Evolutionary conservation across 2,329 filamentous ascomycete species (phyloP).

Genomic region (Fusarium sp.): DNA sequence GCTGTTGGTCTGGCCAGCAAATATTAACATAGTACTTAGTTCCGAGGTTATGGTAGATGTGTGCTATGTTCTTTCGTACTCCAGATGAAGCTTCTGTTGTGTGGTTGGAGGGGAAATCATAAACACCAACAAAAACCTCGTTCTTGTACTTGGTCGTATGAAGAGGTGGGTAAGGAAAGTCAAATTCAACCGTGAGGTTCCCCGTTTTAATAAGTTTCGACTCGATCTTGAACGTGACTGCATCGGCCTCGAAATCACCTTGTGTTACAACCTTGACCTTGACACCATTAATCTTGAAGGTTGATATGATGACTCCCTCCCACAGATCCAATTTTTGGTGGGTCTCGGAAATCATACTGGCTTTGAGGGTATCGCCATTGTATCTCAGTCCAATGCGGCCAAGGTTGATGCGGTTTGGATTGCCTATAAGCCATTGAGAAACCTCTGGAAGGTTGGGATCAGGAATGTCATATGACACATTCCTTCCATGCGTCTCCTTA

Average conservation of each 20-base stretch:
- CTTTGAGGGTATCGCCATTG: conserved; percentile 48
- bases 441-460: conserved; percentile 53
- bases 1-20: conserved; percentile 48
- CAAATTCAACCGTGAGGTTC: conserved; percentile 55
- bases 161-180: conserved; percentile 59
- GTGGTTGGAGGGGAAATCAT: conserved; percentile 57
- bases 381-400: conserved; percentile 59
- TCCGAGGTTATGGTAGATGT: conserved; percentile 56
- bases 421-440: conserved; percentile 67
- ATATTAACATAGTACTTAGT: conserved; percentile 57
- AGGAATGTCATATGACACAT: conserved; percentile 56
- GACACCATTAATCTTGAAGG: conserved; percentile 51
- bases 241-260: conserved; percentile 56
- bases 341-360: conserved; percentile 47
- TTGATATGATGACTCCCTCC: conserved; percentile 52
- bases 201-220: conserved; percentile 53
- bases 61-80: conserved; percentile 38
- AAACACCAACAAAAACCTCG: conserved; percentile 58
- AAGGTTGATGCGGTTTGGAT: conserved; percentile 60
- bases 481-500: conserved; percentile 53
- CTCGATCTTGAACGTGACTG: conserved; percentile 54
- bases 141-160: conserved; percentile 59
- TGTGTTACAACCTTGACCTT: conserved; percentile 54
- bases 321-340: conserved; percentile 48
- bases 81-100: conserved; percentile 49